phyloP scores from a whole-genome alignment of 2,329 filamentous ascomycete species.

The Arthrobotrys conoides region DNA sequence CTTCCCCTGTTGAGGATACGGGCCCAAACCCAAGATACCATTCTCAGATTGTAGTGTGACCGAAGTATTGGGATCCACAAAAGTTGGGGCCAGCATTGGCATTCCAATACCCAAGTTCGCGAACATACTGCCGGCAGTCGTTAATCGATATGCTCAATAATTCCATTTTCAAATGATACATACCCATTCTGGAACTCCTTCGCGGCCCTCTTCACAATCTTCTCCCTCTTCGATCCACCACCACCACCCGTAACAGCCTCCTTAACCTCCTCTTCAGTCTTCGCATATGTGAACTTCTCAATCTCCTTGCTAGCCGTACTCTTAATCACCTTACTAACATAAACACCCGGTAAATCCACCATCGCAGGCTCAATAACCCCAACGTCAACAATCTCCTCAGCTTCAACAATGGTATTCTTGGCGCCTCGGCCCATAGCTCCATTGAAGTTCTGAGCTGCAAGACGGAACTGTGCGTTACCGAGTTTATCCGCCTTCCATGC shows the following conservation, averaged over 20 bases:
- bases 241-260: conserved; percentile 67
- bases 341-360: conserved; percentile 85
- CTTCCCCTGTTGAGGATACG: conserved; percentile 80
- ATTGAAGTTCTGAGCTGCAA: conserved; percentile 82
- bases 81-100: conserved; percentile 85
- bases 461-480: conserved; percentile 85
- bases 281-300: conserved; percentile 76
- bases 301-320: conserved; percentile 79
- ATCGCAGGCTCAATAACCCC: conserved; percentile 81
- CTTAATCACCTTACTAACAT: conserved; percentile 83
- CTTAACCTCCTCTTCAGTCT: conserved; percentile 67
- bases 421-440: conserved; percentile 86
- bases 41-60: conserved; percentile 89
- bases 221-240: conserved; percentile 74
- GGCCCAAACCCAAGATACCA: conserved; percentile 85
- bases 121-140: conserved; percentile 69
- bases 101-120: conserved; percentile 88
- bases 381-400: conserved; percentile 83
- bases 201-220: conserved; percentile 82
- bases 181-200: conserved; percentile 84
- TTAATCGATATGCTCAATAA: not conserved
- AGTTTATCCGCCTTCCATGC: conserved; percentile 82
- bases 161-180: conserved; percentile 62
- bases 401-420: conserved; percentile 83
- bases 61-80: conserved; percentile 76